Conservation (phyloP, 2,329 filamentous ascomycete genomes). For the Neopestalotiopsis rosae region DNA sequence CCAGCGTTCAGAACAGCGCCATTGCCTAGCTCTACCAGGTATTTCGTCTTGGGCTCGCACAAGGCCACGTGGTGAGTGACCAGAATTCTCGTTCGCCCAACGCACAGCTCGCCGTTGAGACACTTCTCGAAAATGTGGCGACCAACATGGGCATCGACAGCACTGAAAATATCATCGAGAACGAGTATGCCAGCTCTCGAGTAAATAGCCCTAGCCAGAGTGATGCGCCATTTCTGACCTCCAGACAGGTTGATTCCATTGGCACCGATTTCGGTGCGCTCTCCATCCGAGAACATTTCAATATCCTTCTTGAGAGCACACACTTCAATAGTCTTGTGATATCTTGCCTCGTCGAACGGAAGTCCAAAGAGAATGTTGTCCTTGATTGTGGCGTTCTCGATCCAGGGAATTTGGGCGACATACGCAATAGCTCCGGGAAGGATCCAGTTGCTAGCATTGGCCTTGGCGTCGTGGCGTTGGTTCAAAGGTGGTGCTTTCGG, state of each 20-base stretch:
- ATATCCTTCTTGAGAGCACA: conserved; percentile 80
- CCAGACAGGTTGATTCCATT: conserved; percentile 86
- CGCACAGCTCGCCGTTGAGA: conserved; percentile 72
- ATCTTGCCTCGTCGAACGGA: conserved; percentile 71
- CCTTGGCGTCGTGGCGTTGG: conserved; percentile 66
- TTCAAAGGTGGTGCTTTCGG: conserved; percentile 54
- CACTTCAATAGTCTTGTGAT: conserved; percentile 71
- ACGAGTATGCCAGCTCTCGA: conserved; percentile 78
- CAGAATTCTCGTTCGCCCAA: conserved; percentile 74
- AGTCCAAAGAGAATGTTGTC: conserved; percentile 82
- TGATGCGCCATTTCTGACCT: conserved; percentile 83
- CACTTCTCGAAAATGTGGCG: conserved; percentile 80
- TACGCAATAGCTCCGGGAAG: conserved; percentile 73
- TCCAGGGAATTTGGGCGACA: conserved; percentile 83
- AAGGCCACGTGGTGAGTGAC: conserved; percentile 82
- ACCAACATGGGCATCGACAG: conserved; percentile 82
- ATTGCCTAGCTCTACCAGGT: conserved; percentile 74
- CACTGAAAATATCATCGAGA: conserved; percentile 84
- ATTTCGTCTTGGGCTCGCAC: conserved; percentile 73
- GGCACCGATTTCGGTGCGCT: conserved; percentile 80
- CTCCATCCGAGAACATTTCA: conserved; percentile 76
- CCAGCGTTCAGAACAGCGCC: conserved; percentile 70
- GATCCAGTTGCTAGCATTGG: conserved; percentile 70
- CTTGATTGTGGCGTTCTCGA: conserved; percentile 79
- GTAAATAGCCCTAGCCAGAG: conserved; percentile 80